phyloP scores from a whole-genome alignment of 192 early-diverging fungal genomes.

The Backusella luteola region DNA sequence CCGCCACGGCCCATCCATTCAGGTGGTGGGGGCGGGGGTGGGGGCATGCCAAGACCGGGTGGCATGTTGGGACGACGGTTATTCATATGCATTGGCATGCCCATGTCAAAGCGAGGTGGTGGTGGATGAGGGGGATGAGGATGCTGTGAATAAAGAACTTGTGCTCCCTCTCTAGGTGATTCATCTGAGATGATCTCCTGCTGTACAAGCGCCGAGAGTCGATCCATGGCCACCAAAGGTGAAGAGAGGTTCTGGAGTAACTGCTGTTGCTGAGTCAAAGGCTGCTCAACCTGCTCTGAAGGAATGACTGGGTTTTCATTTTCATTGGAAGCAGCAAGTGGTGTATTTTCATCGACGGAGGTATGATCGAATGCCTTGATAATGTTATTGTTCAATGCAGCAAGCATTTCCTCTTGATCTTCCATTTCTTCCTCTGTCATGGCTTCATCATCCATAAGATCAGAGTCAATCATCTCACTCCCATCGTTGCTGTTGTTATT shows the following conservation, averaged over 20 bases:
- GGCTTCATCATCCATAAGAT: neutral
- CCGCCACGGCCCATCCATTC: conserved; percentile 26
- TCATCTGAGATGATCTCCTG: neutral
- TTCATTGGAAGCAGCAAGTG: neutral
- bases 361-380: conserved; percentile 13
- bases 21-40: conserved; percentile 26
- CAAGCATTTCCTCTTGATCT: neutral
- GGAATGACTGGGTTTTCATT: neutral
- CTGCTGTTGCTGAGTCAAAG: neutral
- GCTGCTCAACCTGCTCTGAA: neutral
- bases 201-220: conserved; percentile 20
- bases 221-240: conserved; percentile 21
- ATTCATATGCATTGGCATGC: conserved; percentile 11
- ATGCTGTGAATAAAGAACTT: conserved; percentile 17
- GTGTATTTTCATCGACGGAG: neutral
- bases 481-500: neutral
- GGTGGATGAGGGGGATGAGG: neutral
- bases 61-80: conserved; percentile 2
- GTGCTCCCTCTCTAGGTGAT: conserved; percentile 10
- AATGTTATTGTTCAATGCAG: neutral
- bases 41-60: neutral
- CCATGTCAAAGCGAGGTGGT: conserved; percentile 6
- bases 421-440: neutral
- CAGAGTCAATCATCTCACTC: neutral
- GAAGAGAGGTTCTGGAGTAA: neutral